A percentile compares a stretch with the other conserved stretches of the same genome.
Evolutionary conservation across 2,329 filamentous ascomycete genomes (phyloP).

Genomic region (Sporothrix inflata): DNA sequence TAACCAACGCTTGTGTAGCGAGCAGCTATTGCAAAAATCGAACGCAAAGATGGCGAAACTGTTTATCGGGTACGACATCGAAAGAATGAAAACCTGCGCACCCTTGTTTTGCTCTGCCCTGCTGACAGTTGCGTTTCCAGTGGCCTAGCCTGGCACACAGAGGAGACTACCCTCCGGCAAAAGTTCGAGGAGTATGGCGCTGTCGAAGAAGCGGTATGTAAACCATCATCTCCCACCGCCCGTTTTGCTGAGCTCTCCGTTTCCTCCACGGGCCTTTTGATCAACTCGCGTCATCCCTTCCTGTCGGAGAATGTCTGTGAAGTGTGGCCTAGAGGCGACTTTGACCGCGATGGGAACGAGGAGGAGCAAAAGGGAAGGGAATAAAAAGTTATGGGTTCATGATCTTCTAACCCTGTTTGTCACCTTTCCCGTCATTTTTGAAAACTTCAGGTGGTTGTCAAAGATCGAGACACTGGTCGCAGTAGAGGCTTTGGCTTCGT

Average conservation of each 20-base stretch:
- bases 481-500: conserved; percentile 98
- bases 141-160: conserved; percentile 98
- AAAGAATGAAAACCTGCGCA: neutral
- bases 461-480: conserved; percentile 93
- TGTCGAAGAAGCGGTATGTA: conserved; percentile 92
- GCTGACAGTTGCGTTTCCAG: conserved; percentile 51
- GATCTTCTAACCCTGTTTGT: conserved; percentile 26
- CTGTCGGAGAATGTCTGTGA: neutral
- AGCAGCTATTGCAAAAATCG: neutral
- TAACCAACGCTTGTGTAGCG: neutral
- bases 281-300: neutral
- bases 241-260: neutral
- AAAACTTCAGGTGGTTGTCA: conserved; percentile 79
- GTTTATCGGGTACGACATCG: conserved; percentile 75
- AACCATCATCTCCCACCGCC: neutral
- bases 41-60: conserved; percentile 29
- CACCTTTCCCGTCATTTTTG: neutral
- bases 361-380: neutral
- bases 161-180: conserved; percentile 79
- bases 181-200: conserved; percentile 92
- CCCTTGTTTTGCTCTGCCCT: neutral
- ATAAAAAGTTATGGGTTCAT: neutral
- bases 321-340: neutral
- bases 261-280: neutral
- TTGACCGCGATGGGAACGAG: neutral